Evolutionary conservation across 148 eudicot species (phyloP), one percentile per base, ranked within the genome.

Genomic region (Dianthus caryophyllus): DNA sequence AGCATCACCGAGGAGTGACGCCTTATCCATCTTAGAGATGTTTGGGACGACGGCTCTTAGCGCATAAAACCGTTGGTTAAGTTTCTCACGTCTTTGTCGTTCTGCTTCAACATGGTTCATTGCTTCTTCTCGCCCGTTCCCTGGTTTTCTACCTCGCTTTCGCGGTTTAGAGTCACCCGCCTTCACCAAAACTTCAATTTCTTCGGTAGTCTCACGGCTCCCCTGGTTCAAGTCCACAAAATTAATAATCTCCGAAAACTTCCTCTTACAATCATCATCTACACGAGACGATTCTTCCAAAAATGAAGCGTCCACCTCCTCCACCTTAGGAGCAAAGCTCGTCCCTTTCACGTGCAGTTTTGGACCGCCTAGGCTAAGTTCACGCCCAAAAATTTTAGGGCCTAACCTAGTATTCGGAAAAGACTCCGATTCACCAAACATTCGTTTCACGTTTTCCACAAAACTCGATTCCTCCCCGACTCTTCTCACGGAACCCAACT

Each of bases 11-110:
- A 93, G 90, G 18, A 93, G 85, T 14, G 98, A 93, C 2, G 98
- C 98, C 49, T 93, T 93, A 66, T 93, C 96, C 98, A 93, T 89
- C 74, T 93, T 93, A 21, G 98, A 89, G 70, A 93, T 93, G 43
- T 87, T 93, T 0, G 98, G 98, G 64, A 93, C 98, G 43, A 93
- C 87, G 0, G 98, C 91, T 82, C 98, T 83, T 52, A 93, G 68
- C 0, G 98, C 98, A 25, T 93, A 93, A 67, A 93, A 93, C 21
- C 85, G 79, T 63, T 93, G 98, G 73, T 93, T 90, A 46, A 93
- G 96, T 76, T 93, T 93, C 77, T 93, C 96, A 9, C 98, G 81
- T 64, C 98, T 87, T 67, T 93, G 98, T 52, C 96, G 82, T 71
- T 93, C 96, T 0, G 98, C 96, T 71, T 87, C 88, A 21, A 93